Conservation (phyloP, 1,284 basidiomycete species). For the Ustilago tritici region DNA sequence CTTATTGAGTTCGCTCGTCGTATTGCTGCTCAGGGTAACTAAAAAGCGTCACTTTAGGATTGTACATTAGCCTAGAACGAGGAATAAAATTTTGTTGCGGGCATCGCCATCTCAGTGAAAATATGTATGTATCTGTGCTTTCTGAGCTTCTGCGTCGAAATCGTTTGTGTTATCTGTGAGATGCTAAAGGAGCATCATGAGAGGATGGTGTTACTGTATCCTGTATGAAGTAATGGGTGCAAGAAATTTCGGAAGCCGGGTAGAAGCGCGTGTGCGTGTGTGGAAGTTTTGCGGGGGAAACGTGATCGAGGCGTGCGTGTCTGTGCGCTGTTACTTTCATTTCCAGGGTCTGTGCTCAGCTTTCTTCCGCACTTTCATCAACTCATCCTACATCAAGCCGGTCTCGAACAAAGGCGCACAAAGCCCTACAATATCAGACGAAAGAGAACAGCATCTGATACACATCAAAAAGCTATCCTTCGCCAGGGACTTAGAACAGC, state of each 20-base stretch:
- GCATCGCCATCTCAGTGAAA: not conserved
- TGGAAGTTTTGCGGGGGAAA: conserved; percentile 28
- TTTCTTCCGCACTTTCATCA: conserved; percentile 8
- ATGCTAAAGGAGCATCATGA: no score
- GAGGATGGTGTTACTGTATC: no score
- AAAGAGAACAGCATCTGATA: not conserved
- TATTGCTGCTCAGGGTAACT: conserved; percentile 29
- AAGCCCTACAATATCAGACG: not conserved
- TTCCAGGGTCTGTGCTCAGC: not conserved
- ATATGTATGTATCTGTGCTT: no score
- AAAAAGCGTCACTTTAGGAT: not conserved
- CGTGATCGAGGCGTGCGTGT: conserved; percentile 46
- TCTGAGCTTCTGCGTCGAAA: no score
- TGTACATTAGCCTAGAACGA: conserved; percentile 12
- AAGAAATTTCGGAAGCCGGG: conserved; percentile 20
- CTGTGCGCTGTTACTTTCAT: conserved; percentile 21
- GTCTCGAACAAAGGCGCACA: not conserved
- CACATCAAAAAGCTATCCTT: not conserved
- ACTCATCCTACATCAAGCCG: not conserved
- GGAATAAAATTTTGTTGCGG: not conserved
- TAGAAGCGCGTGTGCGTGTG: conserved; percentile 8
- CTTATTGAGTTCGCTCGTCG: conserved; percentile 70
- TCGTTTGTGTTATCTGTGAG: no score
- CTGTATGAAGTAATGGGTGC: not conserved
- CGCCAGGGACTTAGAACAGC: not conserved